Base-by-base conservation (phyloP, 1,139 yeast genomes). In the Zygosaccharomyces pseudobailii region DNA sequence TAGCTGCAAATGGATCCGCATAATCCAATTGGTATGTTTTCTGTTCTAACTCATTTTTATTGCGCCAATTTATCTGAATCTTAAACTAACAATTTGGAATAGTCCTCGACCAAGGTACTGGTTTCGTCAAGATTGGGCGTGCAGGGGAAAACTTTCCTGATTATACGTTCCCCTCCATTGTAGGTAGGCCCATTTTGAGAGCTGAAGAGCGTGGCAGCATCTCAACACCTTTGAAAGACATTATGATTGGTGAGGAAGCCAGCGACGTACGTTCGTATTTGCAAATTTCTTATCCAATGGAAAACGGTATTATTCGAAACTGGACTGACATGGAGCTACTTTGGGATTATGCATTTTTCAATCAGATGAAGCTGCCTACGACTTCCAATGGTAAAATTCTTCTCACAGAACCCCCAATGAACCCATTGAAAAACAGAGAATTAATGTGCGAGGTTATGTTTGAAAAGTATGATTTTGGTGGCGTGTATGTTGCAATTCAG, bases 21-120 rank as follows among this genome's bases (percentile, higher is more conserved):
- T 46, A 56, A 52, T 41, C 68, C 68, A 58, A 63, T 64, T 58
- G 68, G 65, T 61, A 61, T 57, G 65, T 56, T n/a, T n/a, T 9
- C 21, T 6, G 27, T 8, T 35, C 6, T 28, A 35, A 37, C 19
- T 21, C 21, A 25, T n/a, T 35, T 30, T 25, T 24, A 37, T 31
- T 38, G 40, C 40, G 40, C 40, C 34, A 35, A 32, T 24, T 36
- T 30, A n/a, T 19, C 30, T 36, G 34, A 21, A 33, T 31, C 10
- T 33, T 35, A 23, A 31, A 40, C 52, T 50, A 50, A 50, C 54
- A 9, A 34, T 24, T 22, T 35, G 27, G 25, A 31, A 20, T 45
- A 81, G 97, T 92, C 60, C 89, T 94, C 61, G 99, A 92, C 72
- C 98, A 94, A 74, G 99, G 99, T 73, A 92, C 99, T 41, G 99